Evolutionary conservation across 2,329 filamentous ascomycete species (phyloP).

Genomic region (Aspergillus sp.): DNA sequence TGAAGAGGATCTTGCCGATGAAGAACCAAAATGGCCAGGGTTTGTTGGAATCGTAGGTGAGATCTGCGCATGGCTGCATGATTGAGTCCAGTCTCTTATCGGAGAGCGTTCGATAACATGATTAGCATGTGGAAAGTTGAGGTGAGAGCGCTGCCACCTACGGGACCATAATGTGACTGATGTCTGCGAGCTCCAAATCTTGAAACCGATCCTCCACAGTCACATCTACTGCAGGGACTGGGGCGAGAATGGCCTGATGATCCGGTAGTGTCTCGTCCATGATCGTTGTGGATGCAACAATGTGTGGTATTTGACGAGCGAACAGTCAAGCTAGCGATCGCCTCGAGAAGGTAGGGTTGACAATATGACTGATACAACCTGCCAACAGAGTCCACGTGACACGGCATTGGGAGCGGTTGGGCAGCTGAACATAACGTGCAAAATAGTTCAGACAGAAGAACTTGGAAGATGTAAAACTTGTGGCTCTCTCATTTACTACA

Average conservation of each 20-base stretch:
- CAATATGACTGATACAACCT: too few relatives aligned
- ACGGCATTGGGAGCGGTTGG: too few relatives aligned
- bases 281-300: too few relatives aligned
- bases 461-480: too few relatives aligned
- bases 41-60: constrained; percentile 9
- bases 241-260: constrained; percentile 1
- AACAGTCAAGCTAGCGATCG: too few relatives aligned
- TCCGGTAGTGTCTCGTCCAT: constrained; percentile 9
- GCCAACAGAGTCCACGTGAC: too few relatives aligned
- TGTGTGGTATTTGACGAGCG: too few relatives aligned
- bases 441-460: too few relatives aligned
- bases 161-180: constrained; percentile 8
- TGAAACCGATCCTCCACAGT: constrained; percentile 1
- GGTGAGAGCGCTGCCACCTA: background rate
- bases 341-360: too few relatives aligned
- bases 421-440: too few relatives aligned
- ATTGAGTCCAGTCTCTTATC: constrained; percentile 10
- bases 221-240: constrained; percentile 1
- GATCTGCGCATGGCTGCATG: constrained; percentile 4
- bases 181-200: background rate
- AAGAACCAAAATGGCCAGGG: constrained; percentile 15
- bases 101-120: constrained; percentile 4
- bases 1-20: constrained; percentile 10
- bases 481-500: too few relatives aligned
- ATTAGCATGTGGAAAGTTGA: background rate